Evolutionary conservation across 2,329 filamentous ascomycete genomes (phyloP).

Genomic region (Phaeosphaeria sp.): DNA sequence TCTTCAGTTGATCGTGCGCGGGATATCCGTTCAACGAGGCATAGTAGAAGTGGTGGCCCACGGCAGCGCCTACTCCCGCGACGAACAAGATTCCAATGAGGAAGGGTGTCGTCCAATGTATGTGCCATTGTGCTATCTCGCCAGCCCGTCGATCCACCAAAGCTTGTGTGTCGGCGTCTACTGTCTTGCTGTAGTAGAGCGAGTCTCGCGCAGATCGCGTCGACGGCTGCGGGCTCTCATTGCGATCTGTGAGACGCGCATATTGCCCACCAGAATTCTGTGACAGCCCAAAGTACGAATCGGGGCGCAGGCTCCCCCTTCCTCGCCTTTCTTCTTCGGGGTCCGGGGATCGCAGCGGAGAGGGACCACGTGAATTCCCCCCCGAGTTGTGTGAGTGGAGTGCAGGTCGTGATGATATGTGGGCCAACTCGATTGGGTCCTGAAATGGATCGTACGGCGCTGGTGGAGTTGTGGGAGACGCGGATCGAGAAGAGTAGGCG

Average conservation of each 20-base stretch:
- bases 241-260: constrained; percentile 22
- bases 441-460: constrained; percentile 36
- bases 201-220: constrained; percentile 28
- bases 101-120: constrained; percentile 45
- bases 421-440: constrained; percentile 41
- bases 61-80: constrained; percentile 38
- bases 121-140: constrained; percentile 44
- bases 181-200: constrained; percentile 32
- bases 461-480: constrained; percentile 31
- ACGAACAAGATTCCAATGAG: constrained; percentile 38
- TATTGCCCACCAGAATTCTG: constrained; percentile 21
- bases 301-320: constrained; percentile 19
- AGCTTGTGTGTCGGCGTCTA: constrained; percentile 41
- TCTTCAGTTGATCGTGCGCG: constrained; percentile 40
- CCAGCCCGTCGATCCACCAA: constrained; percentile 41
- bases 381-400: constrained; percentile 12
- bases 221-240: constrained; percentile 19
- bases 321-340: constrained; percentile 13
- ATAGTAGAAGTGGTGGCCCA: constrained; percentile 48
- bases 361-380: constrained; percentile 15
- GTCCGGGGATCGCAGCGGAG: constrained; percentile 8
- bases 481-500: constrained; percentile 27
- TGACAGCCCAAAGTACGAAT: constrained; percentile 22
- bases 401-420: constrained; percentile 19
- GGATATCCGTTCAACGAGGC: constrained; percentile 35